Conservation (phyloP, 257 asterid species). For the Prunella vulgaris region DNA sequence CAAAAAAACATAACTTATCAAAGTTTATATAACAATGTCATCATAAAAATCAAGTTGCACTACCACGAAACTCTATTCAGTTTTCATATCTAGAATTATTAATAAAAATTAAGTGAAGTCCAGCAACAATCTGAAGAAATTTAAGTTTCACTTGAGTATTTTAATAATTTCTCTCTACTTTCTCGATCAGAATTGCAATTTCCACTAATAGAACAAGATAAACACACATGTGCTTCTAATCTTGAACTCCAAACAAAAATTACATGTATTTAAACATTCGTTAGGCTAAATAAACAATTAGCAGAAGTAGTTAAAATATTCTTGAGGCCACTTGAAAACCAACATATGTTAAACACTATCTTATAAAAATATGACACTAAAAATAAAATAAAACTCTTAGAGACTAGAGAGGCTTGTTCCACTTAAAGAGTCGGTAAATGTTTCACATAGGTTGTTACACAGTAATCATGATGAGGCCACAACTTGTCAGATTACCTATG, state of each 20-base stretch:
- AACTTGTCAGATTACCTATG: conserved; percentile 63
- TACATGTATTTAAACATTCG: too few species aligned
- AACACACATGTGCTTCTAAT: too few species aligned
- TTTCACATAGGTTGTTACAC: neutral
- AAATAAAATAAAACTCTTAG: conserved; percentile 5
- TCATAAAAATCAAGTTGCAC: neutral
- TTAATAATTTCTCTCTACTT: too few species aligned
- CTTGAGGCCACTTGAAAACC: conserved; percentile 1
- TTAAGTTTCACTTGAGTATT: too few species aligned
- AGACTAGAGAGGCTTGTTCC: conserved; percentile 9
- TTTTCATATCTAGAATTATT: neutral
- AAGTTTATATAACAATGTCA: neutral
- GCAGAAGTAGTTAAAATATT: too few species aligned
- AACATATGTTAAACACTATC: neutral
- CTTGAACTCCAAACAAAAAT: too few species aligned
- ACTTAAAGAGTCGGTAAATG: conserved; percentile 1
- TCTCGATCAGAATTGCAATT: too few species aligned
- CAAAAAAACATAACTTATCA: too few species aligned
- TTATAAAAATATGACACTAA: conserved; percentile 5
- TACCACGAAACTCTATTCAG: neutral
- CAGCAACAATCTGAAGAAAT: neutral
- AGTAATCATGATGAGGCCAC: conserved; percentile 15
- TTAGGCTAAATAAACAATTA: too few species aligned
- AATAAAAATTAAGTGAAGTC: neutral
- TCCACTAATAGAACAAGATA: too few species aligned